Evolutionary conservation across 108 stramenopile species (phyloP), one percentile per base, ranked within the genome.

Genomic region (Mayamaea pseudoterrestris): DNA sequence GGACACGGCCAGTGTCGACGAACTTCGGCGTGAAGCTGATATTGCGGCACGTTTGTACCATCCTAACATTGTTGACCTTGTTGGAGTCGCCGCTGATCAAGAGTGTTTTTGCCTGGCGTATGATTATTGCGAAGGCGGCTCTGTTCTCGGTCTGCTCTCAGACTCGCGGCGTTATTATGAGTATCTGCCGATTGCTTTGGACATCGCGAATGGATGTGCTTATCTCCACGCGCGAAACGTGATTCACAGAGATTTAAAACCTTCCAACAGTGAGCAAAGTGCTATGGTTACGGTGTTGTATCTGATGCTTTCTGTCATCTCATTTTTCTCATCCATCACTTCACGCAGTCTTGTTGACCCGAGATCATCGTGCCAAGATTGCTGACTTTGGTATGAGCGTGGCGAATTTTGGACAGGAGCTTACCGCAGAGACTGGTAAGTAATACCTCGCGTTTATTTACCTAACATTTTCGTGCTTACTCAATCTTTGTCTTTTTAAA

Each of bases 341-440:
- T 44, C 48, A n/a, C n/a, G n/a, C n/a, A n/a, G n/a, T 73, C 4
- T 30, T 78, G 9, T 27, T 78, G 17, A 63, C 58, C 13, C 60
- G 69, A 31, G 74, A 71, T 46, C 46, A 57, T 16, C 43, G 55
- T 25, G 76, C 69, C 11, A 78, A 78, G 25, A 54, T 78, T 42
- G 53, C 76, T 42, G 76, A 78, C 39, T 78, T 78, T 48, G 76
- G 76, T 17, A 65, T 80, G 26, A 39, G 18, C 46, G 46, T 64
- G 26, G 63, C 55, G 12, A 57, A 55, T 37, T 16, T 18, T 26
- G 66, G 69, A 8, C 57, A 64, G 42, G 78, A 77, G 16, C 69
- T 74, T 22, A 77, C 80, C 8, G 80, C 76, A 1, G 80, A 81
- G 42, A 81, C 75, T 6, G n/a, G n/a, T n/a, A n/a, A n/a, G n/a